Conservation (phyloP, 371 early-diverging fungal genomes). For the Circinella umbellata region DNA sequence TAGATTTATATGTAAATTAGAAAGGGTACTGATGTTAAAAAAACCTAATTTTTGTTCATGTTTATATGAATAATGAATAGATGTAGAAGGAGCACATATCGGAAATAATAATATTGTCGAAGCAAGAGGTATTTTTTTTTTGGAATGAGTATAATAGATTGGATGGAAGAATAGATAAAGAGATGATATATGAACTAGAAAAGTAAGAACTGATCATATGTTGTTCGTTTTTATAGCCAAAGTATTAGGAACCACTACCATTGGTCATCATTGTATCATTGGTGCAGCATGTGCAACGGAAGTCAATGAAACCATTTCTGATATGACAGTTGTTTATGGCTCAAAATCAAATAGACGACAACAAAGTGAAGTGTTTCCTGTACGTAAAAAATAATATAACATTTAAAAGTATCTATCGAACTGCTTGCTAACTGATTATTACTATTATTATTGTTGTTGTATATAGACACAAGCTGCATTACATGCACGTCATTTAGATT, state of each 20-base stretch:
- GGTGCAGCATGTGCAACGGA: constrained; percentile 74
- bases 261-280: constrained; percentile 78
- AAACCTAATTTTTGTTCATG: background rate
- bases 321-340: constrained; percentile 76
- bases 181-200: too few species aligned
- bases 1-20: too few species aligned
- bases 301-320: constrained; percentile 62
- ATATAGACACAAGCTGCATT: constrained; percentile 57
- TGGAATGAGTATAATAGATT: background rate
- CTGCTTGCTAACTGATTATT: background rate
- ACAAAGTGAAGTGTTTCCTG: constrained; percentile 44
- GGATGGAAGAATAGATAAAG: background rate
- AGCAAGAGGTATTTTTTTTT: constrained; percentile 55
- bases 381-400: constrained; percentile 7
- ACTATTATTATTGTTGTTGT: background rate
- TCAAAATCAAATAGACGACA: constrained; percentile 59
- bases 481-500: constrained; percentile 78
- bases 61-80: constrained; percentile 35
- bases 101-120: constrained; percentile 75
- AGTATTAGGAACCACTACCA: constrained; percentile 60
- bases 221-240: constrained; percentile 42
- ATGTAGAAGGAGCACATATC: constrained; percentile 71
- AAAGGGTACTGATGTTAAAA: background rate
- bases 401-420: too few species aligned
- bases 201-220: too few species aligned